Evolutionary conservation across 148 eudicot species (phyloP), one percentile per base, ranked within the genome.

Genomic region (Spergularia bocconei): DNA sequence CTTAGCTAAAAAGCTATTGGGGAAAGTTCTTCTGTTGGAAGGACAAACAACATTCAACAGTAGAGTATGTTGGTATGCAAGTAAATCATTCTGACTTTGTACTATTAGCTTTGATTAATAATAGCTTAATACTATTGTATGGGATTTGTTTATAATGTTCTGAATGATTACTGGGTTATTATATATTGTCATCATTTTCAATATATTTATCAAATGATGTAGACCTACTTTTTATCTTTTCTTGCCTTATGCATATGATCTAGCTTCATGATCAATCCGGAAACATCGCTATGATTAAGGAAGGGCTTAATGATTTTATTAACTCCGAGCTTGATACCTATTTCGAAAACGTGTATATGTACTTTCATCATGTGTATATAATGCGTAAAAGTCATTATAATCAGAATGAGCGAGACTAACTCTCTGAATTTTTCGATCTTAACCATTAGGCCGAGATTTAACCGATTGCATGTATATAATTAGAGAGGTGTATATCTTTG

Each of bases 221-320:
- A 69, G 60, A 75, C 78, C 55, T 67, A 13, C 9, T 69, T 71
- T 51, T 67, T 13, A 5, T 69, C 71, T 51, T 71, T 21, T 29
- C 36, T 29, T 75, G 39, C 41, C 41, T 59, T 73, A 66, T 33
- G 73, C 63, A 56, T 54, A 61, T 77, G 25, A 33, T 63, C 11
- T n/a, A n/a, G n/a, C n/a, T 63, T 36, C 39, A 44, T 64, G 13
- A 69, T 69, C 20, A 16, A 65, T 11, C 68, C 77, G 53, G 11
- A 74, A 19, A 58, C 16, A 68, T 66, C 73, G 69, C 63, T 74
- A 60, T 73, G 78, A 73, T 79, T 74, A 33, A 58, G 78, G 82
- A 48, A 60, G 23, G 21, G 15, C 20, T 13, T 47, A 59, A 60
- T 66, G 54, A 79, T 59, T 73, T 23, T 50, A 41, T 52, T 44